Evolutionary conservation across 495 filamentous ascomycete genomes (phyloP), one percentile per base, ranked within the genome.

Genomic region (Trichoderma virens): DNA sequence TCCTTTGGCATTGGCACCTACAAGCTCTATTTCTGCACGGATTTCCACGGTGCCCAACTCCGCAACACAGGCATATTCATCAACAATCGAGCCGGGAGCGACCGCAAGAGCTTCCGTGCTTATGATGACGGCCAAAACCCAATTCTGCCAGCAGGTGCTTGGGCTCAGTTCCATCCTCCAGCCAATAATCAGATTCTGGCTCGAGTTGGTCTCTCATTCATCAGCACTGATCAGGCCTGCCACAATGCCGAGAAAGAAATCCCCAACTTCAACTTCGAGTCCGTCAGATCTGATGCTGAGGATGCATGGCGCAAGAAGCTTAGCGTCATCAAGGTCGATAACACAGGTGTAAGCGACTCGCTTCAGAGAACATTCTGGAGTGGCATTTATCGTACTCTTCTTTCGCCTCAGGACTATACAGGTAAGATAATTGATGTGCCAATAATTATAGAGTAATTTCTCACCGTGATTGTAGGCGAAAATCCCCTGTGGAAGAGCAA

Each of bases 341-440:
- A 83, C 1, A 78, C 76, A 9, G 82, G 80, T 34, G 82, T 79
- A 7, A 81, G 78, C 45, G 67, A 77, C 0, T 80, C 79, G 14
- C 71, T 85, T 25, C 78, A 84, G 62, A 81, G 68, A 5, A 80
- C 76, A 60, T 88, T 89, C 70, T 90, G 83, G 81, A 88, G 83
- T 65, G 86, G 84, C n/a, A 68, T 84, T 1, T 90, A 90, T 68
- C 76, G 86, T 30, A 78, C 83, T 9, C 81, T 88, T 79, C 80
- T 89, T 32, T 85, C 81, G 38, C 87, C 87, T 4, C 87, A 90
- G 67, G 85, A 90, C 62, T 89, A 89, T 67, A 90, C 88, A 0
- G 86, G 85, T 5, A 56, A 30, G 51, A 56, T 2, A 3, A 30
- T 28, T 14, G 18, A 6, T 23, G 4, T 47, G 16, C 7, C 18